Conservation (phyloP, 2,329 filamentous ascomycete species). For the Plectosphaerella sp. region DNA sequence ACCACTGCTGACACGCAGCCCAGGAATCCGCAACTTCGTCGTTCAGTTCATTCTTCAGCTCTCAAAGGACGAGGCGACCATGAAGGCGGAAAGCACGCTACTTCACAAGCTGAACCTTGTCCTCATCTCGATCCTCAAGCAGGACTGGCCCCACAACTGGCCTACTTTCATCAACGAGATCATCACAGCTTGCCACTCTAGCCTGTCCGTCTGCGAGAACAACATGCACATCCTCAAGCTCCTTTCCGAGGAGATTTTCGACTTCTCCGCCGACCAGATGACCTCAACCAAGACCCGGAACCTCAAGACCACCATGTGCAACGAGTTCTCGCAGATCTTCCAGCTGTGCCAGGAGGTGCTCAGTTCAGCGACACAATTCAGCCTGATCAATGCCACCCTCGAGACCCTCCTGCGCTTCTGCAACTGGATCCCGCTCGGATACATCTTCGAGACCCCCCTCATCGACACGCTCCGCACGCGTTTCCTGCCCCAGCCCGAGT, state of each 20-base stretch:
- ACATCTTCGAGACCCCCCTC: constrained; percentile 96
- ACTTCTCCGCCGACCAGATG: constrained; percentile 98
- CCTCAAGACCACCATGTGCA: constrained; percentile 97
- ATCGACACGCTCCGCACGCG: constrained; percentile 91
- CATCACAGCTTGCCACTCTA: constrained; percentile 91
- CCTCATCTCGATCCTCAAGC: constrained; percentile 94
- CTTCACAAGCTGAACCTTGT: constrained; percentile 98
- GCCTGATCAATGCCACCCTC: constrained; percentile 90
- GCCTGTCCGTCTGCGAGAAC: constrained; percentile 96
- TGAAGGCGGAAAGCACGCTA: constrained; percentile 80
- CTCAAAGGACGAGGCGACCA: constrained; percentile 82
- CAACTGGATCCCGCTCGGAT: constrained; percentile 98
- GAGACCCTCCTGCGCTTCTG: constrained; percentile 94
- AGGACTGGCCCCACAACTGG: constrained; percentile 99
- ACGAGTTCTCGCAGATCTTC: constrained; percentile 98
- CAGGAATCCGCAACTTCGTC: constrained; percentile 97
- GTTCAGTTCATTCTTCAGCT: constrained; percentile 97
- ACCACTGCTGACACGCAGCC: neutral
- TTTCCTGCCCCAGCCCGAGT: constrained; percentile 90
- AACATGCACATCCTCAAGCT: constrained; percentile 98
- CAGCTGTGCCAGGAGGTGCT: constrained; percentile 95
- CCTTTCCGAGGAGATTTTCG: constrained; percentile 96
- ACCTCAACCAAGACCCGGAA: constrained; percentile 96
- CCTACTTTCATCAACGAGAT: constrained; percentile 99
- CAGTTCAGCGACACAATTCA: constrained; percentile 81